Percentiles rank a stretch among this genome's conserved stretches.
Evolutionary conservation across 2,329 filamentous ascomycete species (phyloP).

Genomic region (Beauveria sp.): DNA sequence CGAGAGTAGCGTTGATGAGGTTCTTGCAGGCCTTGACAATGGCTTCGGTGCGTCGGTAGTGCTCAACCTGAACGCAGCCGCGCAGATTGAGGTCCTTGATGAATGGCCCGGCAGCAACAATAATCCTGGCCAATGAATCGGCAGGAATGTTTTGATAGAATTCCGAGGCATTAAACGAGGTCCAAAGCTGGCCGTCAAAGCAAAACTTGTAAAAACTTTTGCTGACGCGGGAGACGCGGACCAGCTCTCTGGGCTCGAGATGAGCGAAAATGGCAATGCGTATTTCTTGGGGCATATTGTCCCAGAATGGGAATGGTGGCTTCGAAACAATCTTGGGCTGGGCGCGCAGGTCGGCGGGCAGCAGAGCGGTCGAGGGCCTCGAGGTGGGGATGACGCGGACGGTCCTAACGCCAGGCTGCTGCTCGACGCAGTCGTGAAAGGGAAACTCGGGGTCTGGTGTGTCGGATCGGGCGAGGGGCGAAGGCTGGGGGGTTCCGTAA

Average conservation of each 20-base stretch:
- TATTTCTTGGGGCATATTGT: constrained; percentile 72
- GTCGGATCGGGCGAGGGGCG: constrained; percentile 33
- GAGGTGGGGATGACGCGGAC: constrained; percentile 36
- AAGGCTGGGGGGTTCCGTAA: constrained; percentile 29
- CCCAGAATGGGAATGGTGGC: constrained; percentile 62
- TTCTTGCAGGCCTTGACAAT: constrained; percentile 82
- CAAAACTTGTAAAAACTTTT: constrained; percentile 74
- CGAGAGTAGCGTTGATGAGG: constrained; percentile 76
- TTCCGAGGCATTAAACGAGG: constrained; percentile 70
- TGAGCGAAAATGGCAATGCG: constrained; percentile 70
- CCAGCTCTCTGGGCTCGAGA: constrained; percentile 71
- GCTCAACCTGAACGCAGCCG: constrained; percentile 82
- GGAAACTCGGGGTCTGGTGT: constrained; percentile 33
- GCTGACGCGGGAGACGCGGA: constrained; percentile 69
- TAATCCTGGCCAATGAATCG: constrained; percentile 75
- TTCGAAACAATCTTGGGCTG: constrained; percentile 20
- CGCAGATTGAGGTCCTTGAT: constrained; percentile 83
- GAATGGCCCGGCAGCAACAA: constrained; percentile 79
- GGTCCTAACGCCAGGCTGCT: constrained; percentile 45
- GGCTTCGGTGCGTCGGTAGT: constrained; percentile 68
- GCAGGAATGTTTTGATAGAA: constrained; percentile 86
- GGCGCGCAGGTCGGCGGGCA: constrained; percentile 52
- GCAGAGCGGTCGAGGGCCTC: constrained; percentile 42
- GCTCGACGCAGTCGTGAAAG: constrained; percentile 33
- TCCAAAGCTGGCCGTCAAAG: constrained; percentile 94